phyloP scores from a whole-genome alignment of 306 rosid species.

The Medicago arabica region DNA sequence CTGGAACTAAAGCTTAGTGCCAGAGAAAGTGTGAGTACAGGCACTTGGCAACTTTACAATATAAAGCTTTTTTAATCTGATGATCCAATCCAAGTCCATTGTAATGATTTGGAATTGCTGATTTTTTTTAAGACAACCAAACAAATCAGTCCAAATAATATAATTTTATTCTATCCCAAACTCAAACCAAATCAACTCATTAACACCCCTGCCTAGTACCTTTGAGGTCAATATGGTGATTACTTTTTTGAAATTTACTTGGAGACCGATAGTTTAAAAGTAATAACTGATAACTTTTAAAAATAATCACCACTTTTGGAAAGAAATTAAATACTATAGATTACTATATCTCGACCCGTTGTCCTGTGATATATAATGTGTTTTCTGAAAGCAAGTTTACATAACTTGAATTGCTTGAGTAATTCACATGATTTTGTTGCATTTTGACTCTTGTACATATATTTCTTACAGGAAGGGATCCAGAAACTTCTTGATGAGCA shows the following conservation, averaged over 20 bases:
- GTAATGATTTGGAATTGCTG: conserved; percentile 9
- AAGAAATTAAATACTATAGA: neutral
- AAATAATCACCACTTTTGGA: neutral
- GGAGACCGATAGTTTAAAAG: neutral
- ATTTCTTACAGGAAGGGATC: conserved; percentile 67
- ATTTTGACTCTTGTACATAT: conserved; percentile 34
- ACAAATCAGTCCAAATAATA: neutral
- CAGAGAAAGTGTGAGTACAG: conserved; percentile 76
- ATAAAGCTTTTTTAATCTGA: neutral
- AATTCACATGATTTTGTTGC: conserved; percentile 36
- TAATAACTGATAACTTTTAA: neutral
- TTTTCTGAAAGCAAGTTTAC: conserved; percentile 6
- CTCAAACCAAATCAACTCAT: neutral
- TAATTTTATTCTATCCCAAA: neutral
- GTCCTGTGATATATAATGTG: conserved; percentile 13
- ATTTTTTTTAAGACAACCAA: neutral
- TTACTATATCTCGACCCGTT: conserved; percentile 9
- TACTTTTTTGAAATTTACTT: neutral
- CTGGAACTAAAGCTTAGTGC: conserved; percentile 66
- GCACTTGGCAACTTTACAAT: conserved; percentile 18
- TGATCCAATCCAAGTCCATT: neutral
- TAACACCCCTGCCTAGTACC: neutral
- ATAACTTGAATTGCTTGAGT: conserved; percentile 11
- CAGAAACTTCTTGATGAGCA: conserved; percentile 68
- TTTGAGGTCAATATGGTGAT: conserved; percentile 5